A percentile compares a stretch with the other conserved stretches of the same genome.
Conservation (phyloP, 768 basidiomycete species). For the Mycena indigotica region DNA sequence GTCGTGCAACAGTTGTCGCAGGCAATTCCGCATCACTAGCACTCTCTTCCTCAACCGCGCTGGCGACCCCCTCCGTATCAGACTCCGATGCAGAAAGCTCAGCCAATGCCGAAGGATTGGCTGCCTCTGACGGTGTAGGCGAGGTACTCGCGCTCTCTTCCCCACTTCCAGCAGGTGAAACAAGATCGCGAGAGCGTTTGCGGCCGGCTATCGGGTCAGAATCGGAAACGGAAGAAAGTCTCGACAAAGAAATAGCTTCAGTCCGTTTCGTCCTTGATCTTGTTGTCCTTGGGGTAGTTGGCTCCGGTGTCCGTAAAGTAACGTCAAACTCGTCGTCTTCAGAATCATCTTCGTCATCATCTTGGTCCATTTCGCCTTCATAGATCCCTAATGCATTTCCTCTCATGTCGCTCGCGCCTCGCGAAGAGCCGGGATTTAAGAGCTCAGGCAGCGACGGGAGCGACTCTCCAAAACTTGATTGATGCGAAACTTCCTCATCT, state of each 20-base stretch:
- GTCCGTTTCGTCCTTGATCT: constrained; percentile 7
- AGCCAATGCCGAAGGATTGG: background rate
- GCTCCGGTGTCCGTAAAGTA: constrained; percentile 63
- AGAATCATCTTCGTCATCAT: constrained; percentile 38
- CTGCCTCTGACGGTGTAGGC: no score
- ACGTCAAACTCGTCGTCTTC: constrained; percentile 68
- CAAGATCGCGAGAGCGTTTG: background rate
- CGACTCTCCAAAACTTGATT: constrained; percentile 66
- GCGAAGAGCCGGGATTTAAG: constrained; percentile 57
- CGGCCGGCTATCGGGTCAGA: background rate
- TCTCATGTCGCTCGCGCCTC: constrained; percentile 61
- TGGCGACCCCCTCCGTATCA: background rate
- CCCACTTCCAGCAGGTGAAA: background rate
- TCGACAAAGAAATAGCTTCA: background rate
- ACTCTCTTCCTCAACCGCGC: background rate
- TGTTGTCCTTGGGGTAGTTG: constrained; percentile 2
- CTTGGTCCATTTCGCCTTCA: constrained; percentile 32
- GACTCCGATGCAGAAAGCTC: background rate
- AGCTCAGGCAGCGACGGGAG: constrained; percentile 68
- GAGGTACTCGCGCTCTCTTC: no score
- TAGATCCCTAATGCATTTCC: constrained; percentile 25
- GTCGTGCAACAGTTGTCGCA: background rate
- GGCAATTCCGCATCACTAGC: background rate
- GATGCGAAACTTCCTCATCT: background rate
- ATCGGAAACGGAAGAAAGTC: background rate